Evolutionary conservation across 495 filamentous ascomycete species (phyloP), one percentile per base, ranked within the genome.

Genomic region (Penicillium pulvis): DNA sequence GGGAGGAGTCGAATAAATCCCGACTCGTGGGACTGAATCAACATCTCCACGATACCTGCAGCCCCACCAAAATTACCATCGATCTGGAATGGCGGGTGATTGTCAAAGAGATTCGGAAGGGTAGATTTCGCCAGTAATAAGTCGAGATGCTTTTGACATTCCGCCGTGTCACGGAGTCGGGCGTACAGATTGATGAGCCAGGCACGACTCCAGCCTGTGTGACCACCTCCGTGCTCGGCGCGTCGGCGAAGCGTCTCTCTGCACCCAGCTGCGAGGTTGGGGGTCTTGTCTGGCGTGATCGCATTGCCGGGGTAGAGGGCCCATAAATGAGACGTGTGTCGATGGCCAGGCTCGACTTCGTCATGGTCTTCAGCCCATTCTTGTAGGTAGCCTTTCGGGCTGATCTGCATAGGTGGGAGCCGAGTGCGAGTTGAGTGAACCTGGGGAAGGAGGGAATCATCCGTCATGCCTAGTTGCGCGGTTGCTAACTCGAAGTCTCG

Each of bases 41-140:
- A 56, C 75, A 79, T 78, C 62, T 83, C 81, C 10, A 76, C 60
- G 23, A 84, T 73, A 4, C 73, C 79, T 6, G 78, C 76, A 4
- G 68, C 71, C 24, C 72, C 73, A 1, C 81, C 81, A 63, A 81
- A 82, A 58, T 82, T 83, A 7, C 80, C 81, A 58, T 84, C 81
- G 31, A 84, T 83, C 62, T 83, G 79, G 42, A 79, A 76, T 36
- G 72, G 72, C 6, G 70, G 72, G 54, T 81, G 74, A 6, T 69
- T 77, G 47, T 80, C 77, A 33, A 75, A 65, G 20, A 81, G 57
- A 55, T 78, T 79, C 6, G 65, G 70, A 10, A 74, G 59, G 0
- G 79, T 78, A 10, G 71, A 79, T 11, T 66, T 62, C 17, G 74
- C 61, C 17, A 81, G 56, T 23, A 79, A 67, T 41, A 57, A 53